Base-by-base conservation (phyloP, 805 yeast species). In the Starmerella khaoyaiensis region DNA sequence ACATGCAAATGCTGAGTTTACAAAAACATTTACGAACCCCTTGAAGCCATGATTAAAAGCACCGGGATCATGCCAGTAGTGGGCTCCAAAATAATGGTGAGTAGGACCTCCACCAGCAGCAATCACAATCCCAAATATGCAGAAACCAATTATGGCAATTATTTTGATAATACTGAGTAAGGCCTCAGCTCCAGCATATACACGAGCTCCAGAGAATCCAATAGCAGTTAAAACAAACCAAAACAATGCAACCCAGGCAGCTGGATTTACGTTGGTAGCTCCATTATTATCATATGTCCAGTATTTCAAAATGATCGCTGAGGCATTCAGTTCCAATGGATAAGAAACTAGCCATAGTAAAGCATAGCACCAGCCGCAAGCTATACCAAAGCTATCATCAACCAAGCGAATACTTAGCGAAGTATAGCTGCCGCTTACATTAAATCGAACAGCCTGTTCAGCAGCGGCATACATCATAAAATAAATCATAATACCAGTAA, bases 1-100 rank as follows among this genome's bases (percentile, higher is more conserved):
- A 51, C 72, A 78, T 8, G 83, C 70, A 54, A 79, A 76, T 2
- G 69, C 76, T 14, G 82, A 78, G 28, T 77, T 71, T 32, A 75
- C 73, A 45, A 76, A 71, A 5, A 72, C 78, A 0, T 76, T 62
- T 44, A 73, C 67, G 28, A 76, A 68, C 36, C 81, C 81, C 54
- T 76, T 73, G 54, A 74, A 71, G 4, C 68, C 72, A 45, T 83
- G 74, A 2, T 74, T 71, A 45, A 55, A 70, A 21, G 61, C 69
- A 54, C 81, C 81, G 0, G 81, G 81, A 39, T 69, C 48, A 41
- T 65, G 61, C 80, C 80, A 76, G 57, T 71, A 72, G 40, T 55
- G 61, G 10, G 68, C 72, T 19, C 82, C 82, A 36, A 68, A 58
- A 50, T 68, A 71, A 31, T 68, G 70, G 29, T 52, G 56, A 17